phyloP scores from a whole-genome alignment of 2,329 filamentous ascomycete genomes.

The Amesomyces nigricolor region DNA sequence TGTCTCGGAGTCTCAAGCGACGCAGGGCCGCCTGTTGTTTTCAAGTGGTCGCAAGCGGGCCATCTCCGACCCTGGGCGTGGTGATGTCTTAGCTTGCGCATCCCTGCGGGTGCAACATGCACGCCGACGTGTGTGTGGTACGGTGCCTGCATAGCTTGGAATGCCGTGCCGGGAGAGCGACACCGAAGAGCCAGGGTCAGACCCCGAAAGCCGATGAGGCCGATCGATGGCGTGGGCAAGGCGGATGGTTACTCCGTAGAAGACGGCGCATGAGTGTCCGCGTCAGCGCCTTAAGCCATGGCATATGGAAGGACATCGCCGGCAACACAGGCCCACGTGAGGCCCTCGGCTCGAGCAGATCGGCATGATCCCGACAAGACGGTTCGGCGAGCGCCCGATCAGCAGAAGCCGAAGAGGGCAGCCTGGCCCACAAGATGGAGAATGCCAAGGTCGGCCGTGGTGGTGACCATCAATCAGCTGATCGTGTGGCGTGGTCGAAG shows the following conservation, averaged over 20 bases:
- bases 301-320: too few species aligned
- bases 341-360: too few species aligned
- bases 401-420: neutral
- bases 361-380: neutral
- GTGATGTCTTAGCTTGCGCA: too few species aligned
- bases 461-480: neutral
- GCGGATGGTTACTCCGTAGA: neutral
- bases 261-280: neutral
- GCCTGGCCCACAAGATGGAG: too few species aligned
- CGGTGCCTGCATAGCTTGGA: conserved; percentile 2
- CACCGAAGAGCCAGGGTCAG: neutral
- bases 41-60: too few species aligned
- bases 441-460: too few species aligned
- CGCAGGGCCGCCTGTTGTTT: too few species aligned
- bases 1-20: too few species aligned
- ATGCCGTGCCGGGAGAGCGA: neutral
- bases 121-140: neutral
- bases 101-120: too few species aligned
- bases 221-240: neutral
- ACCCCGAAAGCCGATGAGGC: conserved; percentile 1
- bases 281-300: too few species aligned
- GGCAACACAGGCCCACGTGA: too few species aligned
- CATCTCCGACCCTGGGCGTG: too few species aligned
- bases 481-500: neutral
- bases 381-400: neutral